Base-by-base conservation (phyloP, 1,284 basidiomycete genomes). In the Melampsora larici-populina region DNA sequence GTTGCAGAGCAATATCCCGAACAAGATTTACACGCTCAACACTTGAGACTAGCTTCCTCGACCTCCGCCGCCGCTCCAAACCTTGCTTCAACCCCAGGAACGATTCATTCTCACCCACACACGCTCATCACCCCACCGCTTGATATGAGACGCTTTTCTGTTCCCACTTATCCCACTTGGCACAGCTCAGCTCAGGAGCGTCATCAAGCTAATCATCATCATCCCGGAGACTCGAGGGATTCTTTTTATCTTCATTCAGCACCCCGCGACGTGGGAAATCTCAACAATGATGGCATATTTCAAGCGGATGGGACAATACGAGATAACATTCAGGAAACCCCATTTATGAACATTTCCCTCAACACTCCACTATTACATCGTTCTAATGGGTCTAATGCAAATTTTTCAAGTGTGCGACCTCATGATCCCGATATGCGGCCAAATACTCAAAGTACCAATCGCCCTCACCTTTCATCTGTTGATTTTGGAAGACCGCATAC, bases 101-200 rank as follows among this genome's bases (percentile, higher is more conserved):
- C 15, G 33, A 24, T 64, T 26, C 62, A 64, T 36, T 33, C 62
- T 24, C 18, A 17, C 33, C 18, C n/a, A 26, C 8, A 24, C 7
- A n/a, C 62, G 29, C 29, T 64, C 24, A 64, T 64, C 62, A 64
- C 29, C 31, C 63, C 72, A 36, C 40, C 73, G 31, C 63, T 51
- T 36, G 73, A 75, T 43, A 24, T 75, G 31, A 43, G 73, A 36
- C 63, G 73, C 33, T 75, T 33, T 67, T 75, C 73, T 36, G 73
- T 75, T 11, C 73, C 73, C n/a, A 68, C 31, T 55, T 66, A 67
- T 58, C 73, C 73, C 17, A 75, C 73, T 49, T 75, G 73, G 73
- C 46, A 75, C 64, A 68, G 64, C 49, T 55, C 48, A 51, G 33
- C 63, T n/a, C 64, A 66, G 40, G 49, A 46, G 21, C 64, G 49